Base-by-base conservation (phyloP, 2,329 filamentous ascomycete species). In the Coleophoma crateriformis region DNA sequence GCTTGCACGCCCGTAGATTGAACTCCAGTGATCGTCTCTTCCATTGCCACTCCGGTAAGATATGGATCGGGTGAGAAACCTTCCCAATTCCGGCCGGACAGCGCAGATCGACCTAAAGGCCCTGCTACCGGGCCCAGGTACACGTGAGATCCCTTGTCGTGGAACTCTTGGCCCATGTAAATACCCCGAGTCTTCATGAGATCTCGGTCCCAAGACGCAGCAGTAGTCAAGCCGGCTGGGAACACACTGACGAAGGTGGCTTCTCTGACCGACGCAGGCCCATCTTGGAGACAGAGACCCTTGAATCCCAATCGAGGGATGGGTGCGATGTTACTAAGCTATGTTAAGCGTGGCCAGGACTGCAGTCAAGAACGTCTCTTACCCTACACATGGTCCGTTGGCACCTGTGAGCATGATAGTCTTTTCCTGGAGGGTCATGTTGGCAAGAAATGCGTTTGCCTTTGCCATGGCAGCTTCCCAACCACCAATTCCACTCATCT, bases 201-300 rank as follows among this genome's bases (percentile, higher is more conserved):
- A 3, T 84, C 77, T 45, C 81, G 77, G 61, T 89, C 88, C 85
- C 87, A 94, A 0, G 87, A 91, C 1, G 87, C 79, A 1, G 85
- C 88, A 0, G 85, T 83, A 3, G 87, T 88, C 47, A 92, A 79
- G 1, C 85, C 87, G 1, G 88, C 87, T 0, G 88, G 85, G 63
- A 90, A 92, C 0, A 87, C 85, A 15, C 84, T 90, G 49, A 79
- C 78, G 58, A 82, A 79, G 47, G 84, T 79, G 33, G 77, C 80
- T 61, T 80, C 89, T 11, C 88, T 79, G 20, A 92, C 70, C 1
- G 88, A 88, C 3, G 90, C 70, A 0, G 88, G 88, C 0, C 87
- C 87, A 58, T 94, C 88, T 61, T 91, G 87, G 27, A 92, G 71
- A 65, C 87, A 91, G 37, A 90, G 71, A 45, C 79, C 77, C 0